Conservation (phyloP, 2,329 filamentous ascomycete species). For the Ceratocystis smalleyi region DNA sequence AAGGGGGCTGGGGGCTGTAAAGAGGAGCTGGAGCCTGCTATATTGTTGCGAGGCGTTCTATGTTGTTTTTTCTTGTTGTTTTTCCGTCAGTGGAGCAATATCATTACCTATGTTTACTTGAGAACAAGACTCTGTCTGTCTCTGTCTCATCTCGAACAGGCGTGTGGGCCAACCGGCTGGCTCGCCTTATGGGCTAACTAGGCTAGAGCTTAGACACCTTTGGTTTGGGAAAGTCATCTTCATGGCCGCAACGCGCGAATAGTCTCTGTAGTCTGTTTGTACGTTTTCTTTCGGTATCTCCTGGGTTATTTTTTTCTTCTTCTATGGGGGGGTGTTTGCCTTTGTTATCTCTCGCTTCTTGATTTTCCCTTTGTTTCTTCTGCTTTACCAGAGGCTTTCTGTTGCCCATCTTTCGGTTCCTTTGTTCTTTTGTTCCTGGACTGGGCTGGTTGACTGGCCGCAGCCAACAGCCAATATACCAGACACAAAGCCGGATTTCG, state of each 20-base stretch:
- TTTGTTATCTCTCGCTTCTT: not conserved
- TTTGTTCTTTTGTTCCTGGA: not conserved
- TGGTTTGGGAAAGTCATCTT: too few species aligned
- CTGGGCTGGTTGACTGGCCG: too few species aligned
- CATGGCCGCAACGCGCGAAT: not conserved
- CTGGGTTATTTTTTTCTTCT: not conserved
- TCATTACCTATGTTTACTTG: not conserved
- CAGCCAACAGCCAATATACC: too few species aligned
- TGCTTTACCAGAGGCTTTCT: not conserved
- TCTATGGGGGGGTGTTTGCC: not conserved
- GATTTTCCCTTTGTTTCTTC: not conserved
- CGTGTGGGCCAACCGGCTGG: not conserved
- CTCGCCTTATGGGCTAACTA: not conserved
- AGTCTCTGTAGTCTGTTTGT: not conserved
- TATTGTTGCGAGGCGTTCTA: not conserved
- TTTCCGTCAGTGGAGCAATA: not conserved
- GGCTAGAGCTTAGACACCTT: too few species aligned
- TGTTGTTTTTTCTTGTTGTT: constrained; percentile 4
- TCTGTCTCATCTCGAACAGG: not conserved
- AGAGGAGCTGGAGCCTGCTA: not conserved
- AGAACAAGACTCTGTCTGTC: not conserved
- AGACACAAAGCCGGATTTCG: too few species aligned
- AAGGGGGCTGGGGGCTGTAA: not conserved
- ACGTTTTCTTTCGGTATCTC: not conserved
- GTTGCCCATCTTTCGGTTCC: not conserved